These are phyloP conservation scores for Penicillium herquei DNA, from an alignment of 495 filamentous ascomycete species.

Conservation along the genomic window DNA sequence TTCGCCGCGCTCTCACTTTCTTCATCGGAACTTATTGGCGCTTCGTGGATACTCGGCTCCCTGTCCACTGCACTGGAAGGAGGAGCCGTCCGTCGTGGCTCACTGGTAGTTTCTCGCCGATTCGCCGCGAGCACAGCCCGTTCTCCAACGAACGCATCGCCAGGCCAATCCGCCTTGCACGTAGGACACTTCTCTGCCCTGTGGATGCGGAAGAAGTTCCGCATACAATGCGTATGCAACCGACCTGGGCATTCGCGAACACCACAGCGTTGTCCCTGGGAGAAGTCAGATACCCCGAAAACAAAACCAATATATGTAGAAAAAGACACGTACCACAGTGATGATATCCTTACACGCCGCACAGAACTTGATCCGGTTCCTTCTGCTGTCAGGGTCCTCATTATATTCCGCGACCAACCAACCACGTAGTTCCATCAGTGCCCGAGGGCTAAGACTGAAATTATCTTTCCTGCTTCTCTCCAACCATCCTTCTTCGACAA, in stretches of 20 bases:
- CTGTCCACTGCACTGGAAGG: too few species aligned
- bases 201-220: conserved; percentile 67
- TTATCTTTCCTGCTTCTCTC: conserved; percentile 67
- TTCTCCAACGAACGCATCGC: conserved; percentile 78
- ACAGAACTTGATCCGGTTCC: conserved; percentile 77
- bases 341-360: conserved; percentile 88
- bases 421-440: conserved; percentile 76
- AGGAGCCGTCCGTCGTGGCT: too few species aligned
- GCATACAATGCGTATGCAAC: conserved; percentile 75
- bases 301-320: background rate
- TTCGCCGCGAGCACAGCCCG: conserved; percentile 47
- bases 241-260: conserved; percentile 65
- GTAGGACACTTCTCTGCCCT: conserved; percentile 65
- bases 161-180: conserved; percentile 72
- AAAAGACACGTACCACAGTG: conserved; percentile 58
- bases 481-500: conserved; percentile 84
- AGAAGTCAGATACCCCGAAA: conserved; percentile 1
- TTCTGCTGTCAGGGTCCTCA: conserved; percentile 54
- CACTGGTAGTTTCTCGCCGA: background rate
- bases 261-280: conserved; percentile 74
- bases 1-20: background rate
- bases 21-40: too few species aligned
- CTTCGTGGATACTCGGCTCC: too few species aligned
- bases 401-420: conserved; percentile 89
- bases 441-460: conserved; percentile 72